Conservation (phyloP, 1,284 basidiomycete genomes). For the Schizophyllum amplum region DNA sequence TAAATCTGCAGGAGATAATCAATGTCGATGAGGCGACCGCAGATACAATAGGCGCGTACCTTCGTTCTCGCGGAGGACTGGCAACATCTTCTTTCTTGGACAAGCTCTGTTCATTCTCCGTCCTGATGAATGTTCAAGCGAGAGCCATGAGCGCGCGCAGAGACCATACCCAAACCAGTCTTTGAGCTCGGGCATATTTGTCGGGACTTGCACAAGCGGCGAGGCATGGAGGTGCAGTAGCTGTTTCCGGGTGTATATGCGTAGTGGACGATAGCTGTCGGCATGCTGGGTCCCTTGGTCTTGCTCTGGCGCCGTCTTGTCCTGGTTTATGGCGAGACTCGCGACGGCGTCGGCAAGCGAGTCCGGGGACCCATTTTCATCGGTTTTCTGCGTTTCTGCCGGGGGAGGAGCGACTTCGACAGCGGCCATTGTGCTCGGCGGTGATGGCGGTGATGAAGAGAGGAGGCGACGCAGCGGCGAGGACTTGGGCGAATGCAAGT, state of each 20-base stretch:
- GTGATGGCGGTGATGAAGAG: neutral
- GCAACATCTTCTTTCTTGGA: conserved; percentile 61
- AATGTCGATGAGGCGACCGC: conserved; percentile 2
- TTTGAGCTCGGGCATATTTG: conserved; percentile 72
- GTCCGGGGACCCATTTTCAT: neutral
- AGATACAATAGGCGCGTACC: conserved; percentile 27
- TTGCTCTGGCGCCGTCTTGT: conserved; percentile 27
- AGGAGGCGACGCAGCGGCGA: neutral
- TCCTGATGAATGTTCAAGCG: conserved; percentile 26
- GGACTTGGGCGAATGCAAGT: neutral
- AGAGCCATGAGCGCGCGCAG: conserved; percentile 7
- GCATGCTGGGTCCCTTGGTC: conserved; percentile 21
- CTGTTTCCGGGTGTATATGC: conserved; percentile 60
- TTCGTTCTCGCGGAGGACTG: conserved; percentile 48
- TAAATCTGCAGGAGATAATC: conserved; percentile 41
- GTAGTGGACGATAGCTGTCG: conserved; percentile 32
- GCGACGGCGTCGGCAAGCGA: conserved; percentile 12
- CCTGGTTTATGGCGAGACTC: conserved; percentile 25
- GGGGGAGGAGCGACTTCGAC: neutral
- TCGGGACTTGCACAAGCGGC: conserved; percentile 66
- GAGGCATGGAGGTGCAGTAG: conserved; percentile 64
- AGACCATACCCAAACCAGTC: conserved; percentile 76
- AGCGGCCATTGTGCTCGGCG: neutral
- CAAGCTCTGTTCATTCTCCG: conserved; percentile 51
- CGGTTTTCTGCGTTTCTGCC: neutral